Evolutionary conservation across 306 rosid genomes (phyloP), one percentile per base, ranked within the genome.

Genomic region (Biancaea sappan): DNA sequence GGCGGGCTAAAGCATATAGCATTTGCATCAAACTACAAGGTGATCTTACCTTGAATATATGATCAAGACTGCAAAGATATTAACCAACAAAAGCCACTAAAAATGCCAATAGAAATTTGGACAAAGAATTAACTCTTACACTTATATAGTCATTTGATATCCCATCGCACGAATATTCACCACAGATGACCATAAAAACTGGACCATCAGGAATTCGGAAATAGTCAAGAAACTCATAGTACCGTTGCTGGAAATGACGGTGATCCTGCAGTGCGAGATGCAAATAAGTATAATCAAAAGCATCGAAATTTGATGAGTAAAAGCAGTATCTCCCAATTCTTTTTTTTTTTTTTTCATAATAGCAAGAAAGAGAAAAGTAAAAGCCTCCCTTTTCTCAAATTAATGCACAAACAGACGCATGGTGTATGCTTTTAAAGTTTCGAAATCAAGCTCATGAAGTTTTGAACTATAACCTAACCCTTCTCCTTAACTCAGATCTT

Each of bases 201-300:
- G 99, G 98, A 31, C 99, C 98, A 66, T 87, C 88, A 0, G 99
- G 90, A 37, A 76, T 59, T 47, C 90, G 83, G 72, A 92, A 94
- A 81, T 79, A 53, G 84, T 94, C 99, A 8, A 88, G 90, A 76
- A 78, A 92, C 81, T 94, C 96, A 46, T 87, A 94, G 84, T 94
- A 94, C 12, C 99, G 96, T 70, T 92, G 99, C 78, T 69, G 72
- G 79, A 94, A 94, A 43, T 70, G 79, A 14, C 91, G 84, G 77
- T 82, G 96, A 71, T 92, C 94, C 97, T 92, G 89, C 81, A 84
- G n/a, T 62, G 31, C 84, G 68, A 44, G 43, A 53, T 4, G 66
- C 37, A 65, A 78, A 69, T 54, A 64, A 29, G 60, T 43, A 41
- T 4, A 71, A 69, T 43, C 57, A 57, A 29, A 31, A 47, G 24